A percentile compares a stretch with the other conserved stretches of the same genome.
Evolutionary conservation across 2,329 filamentous ascomycete species (phyloP).

Genomic region (Exophiala spinifera): DNA sequence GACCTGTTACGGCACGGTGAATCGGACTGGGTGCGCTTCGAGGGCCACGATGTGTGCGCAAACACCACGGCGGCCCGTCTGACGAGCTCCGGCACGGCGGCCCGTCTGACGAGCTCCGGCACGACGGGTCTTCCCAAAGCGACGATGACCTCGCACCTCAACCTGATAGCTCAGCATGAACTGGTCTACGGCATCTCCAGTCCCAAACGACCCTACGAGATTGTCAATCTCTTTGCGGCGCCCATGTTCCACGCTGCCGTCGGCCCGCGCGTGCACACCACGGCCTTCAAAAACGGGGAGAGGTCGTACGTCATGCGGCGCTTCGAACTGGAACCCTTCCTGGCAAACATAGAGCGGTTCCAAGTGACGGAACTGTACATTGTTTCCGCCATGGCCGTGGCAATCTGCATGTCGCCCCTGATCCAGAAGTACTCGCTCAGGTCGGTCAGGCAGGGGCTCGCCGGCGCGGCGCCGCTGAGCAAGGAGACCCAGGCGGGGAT

Average conservation of each 20-base stretch:
- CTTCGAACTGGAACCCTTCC: conserved; percentile 33
- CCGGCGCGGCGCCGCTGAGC: conserved; percentile 50
- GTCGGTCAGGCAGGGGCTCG: conserved; percentile 8
- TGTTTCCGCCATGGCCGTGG: conserved; percentile 46
- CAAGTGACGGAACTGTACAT: conserved; percentile 20
- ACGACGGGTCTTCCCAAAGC: conserved; percentile 62
- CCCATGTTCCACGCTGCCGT: conserved; percentile 18
- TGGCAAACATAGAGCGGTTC: conserved; percentile 14
- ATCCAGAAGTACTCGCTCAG: conserved; percentile 32
- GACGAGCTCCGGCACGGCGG: conserved; percentile 60
- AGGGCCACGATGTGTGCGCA: conserved; percentile 36
- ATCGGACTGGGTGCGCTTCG: conserved; percentile 46
- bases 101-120: conserved; percentile 53
- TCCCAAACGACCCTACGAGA: background rate
- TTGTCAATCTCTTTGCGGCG: conserved; percentile 24
- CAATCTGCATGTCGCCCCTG: conserved; percentile 31
- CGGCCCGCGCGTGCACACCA: conserved; percentile 12
- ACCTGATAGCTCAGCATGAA: conserved; percentile 48
- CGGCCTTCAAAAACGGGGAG: conserved; percentile 41
- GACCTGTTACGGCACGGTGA: conserved; percentile 13
- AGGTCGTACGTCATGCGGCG: conserved; percentile 48
- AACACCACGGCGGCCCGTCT: conserved; percentile 47
- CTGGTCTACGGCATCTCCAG: background rate
- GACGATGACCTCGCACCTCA: conserved; percentile 53
- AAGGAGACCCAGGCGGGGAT: conserved; percentile 41